Conservation (phyloP, 2,329 filamentous ascomycete species). For the Septoria petroselini region DNA sequence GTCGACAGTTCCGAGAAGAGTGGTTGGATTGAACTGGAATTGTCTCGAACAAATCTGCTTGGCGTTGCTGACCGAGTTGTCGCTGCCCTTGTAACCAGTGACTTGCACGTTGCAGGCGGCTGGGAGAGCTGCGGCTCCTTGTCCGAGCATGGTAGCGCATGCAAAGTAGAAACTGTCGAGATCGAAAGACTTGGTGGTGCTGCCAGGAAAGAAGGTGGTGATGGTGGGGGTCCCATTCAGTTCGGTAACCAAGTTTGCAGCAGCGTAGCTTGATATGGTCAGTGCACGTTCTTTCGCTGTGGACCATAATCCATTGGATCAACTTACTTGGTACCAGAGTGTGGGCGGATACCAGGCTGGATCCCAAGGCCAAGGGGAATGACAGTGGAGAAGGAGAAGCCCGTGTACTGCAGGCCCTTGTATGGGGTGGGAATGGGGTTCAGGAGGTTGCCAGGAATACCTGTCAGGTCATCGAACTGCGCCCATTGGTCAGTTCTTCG, state of each 20-base stretch:
- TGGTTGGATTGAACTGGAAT: slow-evolving; percentile 12
- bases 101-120: slow-evolving; percentile 2
- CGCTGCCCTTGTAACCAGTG: slow-evolving; percentile 13
- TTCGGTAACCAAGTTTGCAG: neutral
- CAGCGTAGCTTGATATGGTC: slow-evolving; percentile 1
- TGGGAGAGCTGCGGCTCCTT: slow-evolving; percentile 3
- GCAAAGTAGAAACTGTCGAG: slow-evolving; percentile 16
- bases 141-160: neutral
- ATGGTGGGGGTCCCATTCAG: slow-evolving; percentile 2
- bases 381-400: slow-evolving; percentile 6
- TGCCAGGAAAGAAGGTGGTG: slow-evolving; percentile 4
- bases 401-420: slow-evolving; percentile 4
- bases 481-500: neutral
- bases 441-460: slow-evolving; percentile 1
- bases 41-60: slow-evolving; percentile 10
- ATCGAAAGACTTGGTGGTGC: slow-evolving; percentile 1
- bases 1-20: slow-evolving; percentile 1
- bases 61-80: slow-evolving; percentile 11
- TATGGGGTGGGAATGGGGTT: slow-evolving; percentile 3
- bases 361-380: slow-evolving; percentile 1
- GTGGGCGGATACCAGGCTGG: slow-evolving; percentile 3
- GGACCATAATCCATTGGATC: too few relatives aligned
- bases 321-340: slow-evolving; percentile 1
- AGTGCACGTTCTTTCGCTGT: neutral
- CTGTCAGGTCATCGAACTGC: slow-evolving; percentile 3